Base-by-base conservation (phyloP, 2,329 filamentous ascomycete genomes). In the Colletotrichum costaricense region DNA sequence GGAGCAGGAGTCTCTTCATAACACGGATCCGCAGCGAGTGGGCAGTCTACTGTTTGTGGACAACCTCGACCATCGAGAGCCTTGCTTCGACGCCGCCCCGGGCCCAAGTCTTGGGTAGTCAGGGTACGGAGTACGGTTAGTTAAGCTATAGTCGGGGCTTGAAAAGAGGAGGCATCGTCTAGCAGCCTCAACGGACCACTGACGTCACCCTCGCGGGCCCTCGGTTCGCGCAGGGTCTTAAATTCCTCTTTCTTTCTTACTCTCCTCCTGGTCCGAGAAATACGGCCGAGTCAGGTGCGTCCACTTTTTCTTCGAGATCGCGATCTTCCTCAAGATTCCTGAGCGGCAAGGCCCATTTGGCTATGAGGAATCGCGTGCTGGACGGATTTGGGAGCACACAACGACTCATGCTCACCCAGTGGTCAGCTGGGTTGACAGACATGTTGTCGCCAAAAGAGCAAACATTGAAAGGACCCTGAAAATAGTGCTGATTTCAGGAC, bases 221-320 rank as follows among this genome's bases (percentile, higher is more conserved):
- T 57, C 22, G 46, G 71, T 49, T 71, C 38, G 71, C 60, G 67
- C 71, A 73, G 71, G 67, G 71, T 66, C 67, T 70, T 28, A 55
- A 35, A 14, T 35, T 19, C 19, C 33, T n/a, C 54, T 69, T 8
- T 59, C 7, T 42, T 42, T 42, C 5, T 42, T 42, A 42, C 38
- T 42, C 38, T 42, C 38, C 38, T 19, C 16, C 38, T 42, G 38
- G 38, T 42, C 22, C 30, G 68, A 28, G 26, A 26, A 22, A 62
- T 62, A 70, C 35, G 67, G 71, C 56, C 67, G 71, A 73, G 71
- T 73, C 71, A 70, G 71, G 60, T 66, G 67, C 33, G 52, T 59
- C 57, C 60, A 24, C 52, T 63, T 28, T 24, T n/a, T n/a, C 58
- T 69, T 22, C 24, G 22, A 57, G 63, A 65, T 65, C 63, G 63